These are phyloP conservation scores for Xylaria sp. DNA, from an alignment of 2,329 filamentous ascomycete genomes.

Conservation along the genomic window DNA sequence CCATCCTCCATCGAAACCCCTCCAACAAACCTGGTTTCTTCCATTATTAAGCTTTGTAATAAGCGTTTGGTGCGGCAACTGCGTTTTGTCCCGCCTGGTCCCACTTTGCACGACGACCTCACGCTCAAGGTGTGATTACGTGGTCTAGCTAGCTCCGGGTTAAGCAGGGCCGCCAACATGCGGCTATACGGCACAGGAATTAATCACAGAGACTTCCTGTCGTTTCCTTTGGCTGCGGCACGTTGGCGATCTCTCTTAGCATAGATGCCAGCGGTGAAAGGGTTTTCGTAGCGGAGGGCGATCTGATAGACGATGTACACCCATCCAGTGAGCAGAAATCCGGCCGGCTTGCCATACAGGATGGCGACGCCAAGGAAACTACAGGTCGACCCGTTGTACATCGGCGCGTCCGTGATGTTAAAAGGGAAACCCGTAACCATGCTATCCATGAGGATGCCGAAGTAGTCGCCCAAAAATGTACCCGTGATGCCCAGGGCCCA, in stretches of 20 bases:
- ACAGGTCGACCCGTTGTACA: constrained; percentile 96
- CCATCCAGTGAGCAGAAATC: constrained; percentile 77
- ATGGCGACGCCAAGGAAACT: constrained; percentile 91
- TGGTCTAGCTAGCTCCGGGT: background rate
- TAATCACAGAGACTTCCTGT: constrained; percentile 65
- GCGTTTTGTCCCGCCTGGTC: background rate
- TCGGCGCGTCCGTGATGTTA: constrained; percentile 88
- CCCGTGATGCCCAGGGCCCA: constrained; percentile 93
- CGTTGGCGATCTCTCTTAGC: constrained; percentile 78
- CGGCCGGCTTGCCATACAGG: constrained; percentile 87
- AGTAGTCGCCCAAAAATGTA: constrained; percentile 98
- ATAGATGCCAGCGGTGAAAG: constrained; percentile 94
- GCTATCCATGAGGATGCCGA: constrained; percentile 95
- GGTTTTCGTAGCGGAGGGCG: constrained; percentile 89
- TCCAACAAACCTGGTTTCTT: background rate
- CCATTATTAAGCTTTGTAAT: constrained; percentile 10
- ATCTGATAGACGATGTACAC: constrained; percentile 83
- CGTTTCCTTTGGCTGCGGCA: constrained; percentile 55
- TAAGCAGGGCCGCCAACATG: background rate
- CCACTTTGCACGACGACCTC: background rate
- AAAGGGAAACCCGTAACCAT: constrained; percentile 97
- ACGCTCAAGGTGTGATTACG: constrained; percentile 1
- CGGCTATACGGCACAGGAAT: background rate
- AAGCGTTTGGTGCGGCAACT: background rate
- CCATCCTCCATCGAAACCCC: background rate